Evolutionary conservation across 805 yeast genomes (phyloP), one percentile per base, ranked within the genome.

Genomic region (Lachancea quebecensis): DNA sequence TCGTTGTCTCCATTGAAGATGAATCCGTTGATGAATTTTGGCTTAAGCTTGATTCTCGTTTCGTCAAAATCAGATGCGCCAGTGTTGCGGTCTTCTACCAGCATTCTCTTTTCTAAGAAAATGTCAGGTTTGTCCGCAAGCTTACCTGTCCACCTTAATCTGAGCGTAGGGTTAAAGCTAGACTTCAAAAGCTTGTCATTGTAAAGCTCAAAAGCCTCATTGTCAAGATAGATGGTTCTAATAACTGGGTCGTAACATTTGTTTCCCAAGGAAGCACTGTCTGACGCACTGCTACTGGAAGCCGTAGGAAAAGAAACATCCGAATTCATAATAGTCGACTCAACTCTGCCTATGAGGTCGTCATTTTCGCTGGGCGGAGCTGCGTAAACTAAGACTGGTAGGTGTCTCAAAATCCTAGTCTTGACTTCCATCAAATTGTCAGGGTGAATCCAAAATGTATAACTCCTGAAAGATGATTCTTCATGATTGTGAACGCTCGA

Each of bases 351-450:
- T 10, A 61, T 46, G 33, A 60, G 44, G 35, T 58, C 60, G 41
- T 55, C 60, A 39, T 57, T 57, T 29, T 62, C 75, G 59, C 55
- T 51, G 6, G 66, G 64, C 4, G 65, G 64, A 3, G 67, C 57
- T 34, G 70, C 68, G 56, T 89, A 93, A 39, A 91, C 85, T 50
- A 91, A 74, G 5, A 90, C 95, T 1, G 99, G 99, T 53, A 91
- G 76, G 58, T 88, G 95, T 64, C 98, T 83, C 61, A 91, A 76
- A 53, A 91, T 86, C 48, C 89, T 81, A n/a, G 98, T 88, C 70
- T 91, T 91, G 45, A 90, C 96, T 68, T 91, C 98, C 96, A 91
- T 90, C 62, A 93, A 64, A 62, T 88, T 85, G 56, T 93, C 99
- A n/a, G 91, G 90, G 64, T 91, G 98, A 37, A 93, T 76, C 99